Base-by-base conservation (phyloP, 305 asterid species). In the Lippia alba region DNA sequence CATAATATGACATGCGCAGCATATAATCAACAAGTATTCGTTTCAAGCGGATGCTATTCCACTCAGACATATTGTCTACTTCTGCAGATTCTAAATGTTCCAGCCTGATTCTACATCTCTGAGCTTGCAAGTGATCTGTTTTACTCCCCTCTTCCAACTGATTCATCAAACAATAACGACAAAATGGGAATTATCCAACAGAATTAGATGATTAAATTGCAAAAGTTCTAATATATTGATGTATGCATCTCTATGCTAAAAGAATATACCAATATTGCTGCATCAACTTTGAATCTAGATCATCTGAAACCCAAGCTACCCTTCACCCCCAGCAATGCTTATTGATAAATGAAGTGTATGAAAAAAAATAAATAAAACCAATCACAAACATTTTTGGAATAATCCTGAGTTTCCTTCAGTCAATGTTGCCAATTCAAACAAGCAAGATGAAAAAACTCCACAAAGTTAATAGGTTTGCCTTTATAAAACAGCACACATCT, bases 1-100 rank as follows among this genome's bases (percentile, higher is more conserved):
- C 92, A 70, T 84, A 91, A 78, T 90, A 94, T n/a, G 99, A 94
- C 97, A 91, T 91, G 51, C 97, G 86, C 84, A 91, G 65, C 96
- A 94, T 90, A 82, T 94, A 94, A 72, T 94, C 99, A 24, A 94
- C 96, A 56, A 94, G 89, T 79, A 94, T 85, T 58, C 97, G 75
- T 64, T 87, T 91, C 92, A 94, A 79, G 41, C 99, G 91, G 30
- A 76, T 82, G 77, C 60, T 68, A 64, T 76, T 86, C 97, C 96
- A 94, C 61, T 78, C 92, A 14, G 94, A 76, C 63, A 88, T 12
- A 61, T 84, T 90, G 67, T 90, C 96, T 45, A 84, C 81, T 65
- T 90, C 90, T 11, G 89, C 95, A 57, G 92, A 85, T 80, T 90
- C 97, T 78, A 94, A 77, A 81, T 91, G 97, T 64, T 90, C 96